Evolutionary conservation across 768 basidiomycete species (phyloP).

Genomic region (Agrocybe praecox): DNA sequence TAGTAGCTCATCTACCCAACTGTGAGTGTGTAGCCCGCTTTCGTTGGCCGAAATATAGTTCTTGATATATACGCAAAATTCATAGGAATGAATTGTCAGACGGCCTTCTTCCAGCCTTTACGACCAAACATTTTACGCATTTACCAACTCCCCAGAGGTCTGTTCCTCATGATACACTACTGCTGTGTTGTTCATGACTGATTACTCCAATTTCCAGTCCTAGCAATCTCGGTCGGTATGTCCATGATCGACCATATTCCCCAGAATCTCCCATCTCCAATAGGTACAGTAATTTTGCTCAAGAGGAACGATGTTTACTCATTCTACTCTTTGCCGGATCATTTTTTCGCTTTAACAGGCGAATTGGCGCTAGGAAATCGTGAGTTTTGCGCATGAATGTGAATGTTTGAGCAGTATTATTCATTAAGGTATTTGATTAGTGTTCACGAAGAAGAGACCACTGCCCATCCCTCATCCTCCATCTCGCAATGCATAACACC

Average conservation of each 20-base stretch:
- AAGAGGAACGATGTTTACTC: not conserved
- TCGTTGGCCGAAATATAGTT: not conserved
- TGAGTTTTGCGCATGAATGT: conserved; percentile 14
- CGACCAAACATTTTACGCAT: conserved; percentile 22
- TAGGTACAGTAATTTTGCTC: conserved; percentile 6
- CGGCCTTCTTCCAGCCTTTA: conserved; percentile 25
- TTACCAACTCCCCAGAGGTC: conserved; percentile 30
- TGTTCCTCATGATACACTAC: not conserved
- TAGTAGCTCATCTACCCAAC: not conserved
- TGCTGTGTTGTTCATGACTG: not conserved
- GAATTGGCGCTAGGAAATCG: conserved; percentile 9
- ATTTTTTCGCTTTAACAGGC: not conserved
- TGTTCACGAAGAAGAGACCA: conserved; percentile 9
- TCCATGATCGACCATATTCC: conserved; percentile 19
- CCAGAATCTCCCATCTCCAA: conserved; percentile 24
- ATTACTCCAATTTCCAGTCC: conserved; percentile 14
- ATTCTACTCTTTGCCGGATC: not conserved
- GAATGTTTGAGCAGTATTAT: conserved; percentile 1
- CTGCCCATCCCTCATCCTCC: conserved; percentile 14
- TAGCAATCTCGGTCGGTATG: conserved; percentile 22
- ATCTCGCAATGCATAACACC: conserved; percentile 46
- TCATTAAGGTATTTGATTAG: conserved; percentile 8
- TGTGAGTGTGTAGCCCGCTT: not conserved
- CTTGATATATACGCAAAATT: not conserved
- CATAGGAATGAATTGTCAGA: conserved; percentile 18